These are phyloP conservation scores for Chamaecrista fasciculata DNA, from an alignment of 306 rosid genomes.

Conservation along the genomic window DNA sequence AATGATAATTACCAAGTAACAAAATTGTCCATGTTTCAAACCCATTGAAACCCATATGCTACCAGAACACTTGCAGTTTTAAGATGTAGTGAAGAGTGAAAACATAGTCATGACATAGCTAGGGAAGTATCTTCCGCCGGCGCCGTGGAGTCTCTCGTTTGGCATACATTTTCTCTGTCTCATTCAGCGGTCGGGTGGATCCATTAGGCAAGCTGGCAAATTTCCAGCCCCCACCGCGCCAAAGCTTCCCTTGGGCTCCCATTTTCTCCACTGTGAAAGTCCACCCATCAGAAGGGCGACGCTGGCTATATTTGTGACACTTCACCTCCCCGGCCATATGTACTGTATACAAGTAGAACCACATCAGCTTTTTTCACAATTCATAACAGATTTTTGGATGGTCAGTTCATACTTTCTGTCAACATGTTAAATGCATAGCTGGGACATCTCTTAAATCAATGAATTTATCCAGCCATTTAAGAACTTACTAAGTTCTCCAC, in stretches of 20 bases:
- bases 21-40: too few species aligned
- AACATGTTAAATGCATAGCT: too few species aligned
- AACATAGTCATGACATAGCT: conserved; percentile 12
- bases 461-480: too few species aligned
- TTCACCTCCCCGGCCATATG: conserved; percentile 87
- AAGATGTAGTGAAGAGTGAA: conserved; percentile 15
- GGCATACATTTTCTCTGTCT: conserved; percentile 84
- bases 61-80: neutral
- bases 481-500: too few species aligned
- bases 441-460: too few species aligned
- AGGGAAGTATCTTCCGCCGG: conserved; percentile 83
- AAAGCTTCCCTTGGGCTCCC: conserved; percentile 78
- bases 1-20: too few species aligned
- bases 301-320: conserved; percentile 73
- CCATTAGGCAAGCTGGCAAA: conserved; percentile 87
- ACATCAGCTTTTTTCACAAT: neutral
- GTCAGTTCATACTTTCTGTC: too few species aligned
- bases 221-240: conserved; percentile 88
- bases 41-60: neutral
- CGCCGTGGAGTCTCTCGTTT: conserved; percentile 80
- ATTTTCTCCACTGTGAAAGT: conserved; percentile 75
- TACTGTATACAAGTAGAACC: conserved; percentile 42
- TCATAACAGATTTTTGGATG: neutral
- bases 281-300: conserved; percentile 78
- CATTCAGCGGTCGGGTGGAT: conserved; percentile 78